These are phyloP conservation scores for Pyrenopolyporus hunteri DNA, from an alignment of 495 filamentous ascomycete genomes.

Conservation along the genomic window DNA sequence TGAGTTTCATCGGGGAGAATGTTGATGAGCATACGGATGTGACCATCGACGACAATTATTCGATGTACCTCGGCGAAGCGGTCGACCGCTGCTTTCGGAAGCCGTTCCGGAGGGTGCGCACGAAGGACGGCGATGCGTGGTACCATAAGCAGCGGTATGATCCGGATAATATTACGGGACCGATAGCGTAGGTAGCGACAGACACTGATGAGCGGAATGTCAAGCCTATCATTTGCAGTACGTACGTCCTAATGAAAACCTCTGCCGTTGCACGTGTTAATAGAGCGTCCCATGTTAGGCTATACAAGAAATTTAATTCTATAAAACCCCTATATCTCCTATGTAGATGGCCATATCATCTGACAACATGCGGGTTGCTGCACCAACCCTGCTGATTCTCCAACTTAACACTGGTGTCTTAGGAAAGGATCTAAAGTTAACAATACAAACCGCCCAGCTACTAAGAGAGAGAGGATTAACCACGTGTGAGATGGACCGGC, in stretches of 20 bases:
- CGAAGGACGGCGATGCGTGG: constrained; percentile 10
- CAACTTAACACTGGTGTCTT: neutral
- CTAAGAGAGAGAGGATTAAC: no score
- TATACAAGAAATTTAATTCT: no score
- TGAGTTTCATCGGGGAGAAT: constrained; percentile 14
- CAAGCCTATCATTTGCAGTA: neutral
- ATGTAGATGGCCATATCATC: neutral
- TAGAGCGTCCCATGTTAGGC: no score
- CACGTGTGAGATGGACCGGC: no score
- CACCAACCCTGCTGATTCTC: neutral
- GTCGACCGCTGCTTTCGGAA: constrained; percentile 17
- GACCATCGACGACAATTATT: constrained; percentile 22
- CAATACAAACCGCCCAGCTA: neutral
- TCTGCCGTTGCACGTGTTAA: no score
- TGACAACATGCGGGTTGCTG: neutral
- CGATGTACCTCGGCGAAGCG: constrained; percentile 18
- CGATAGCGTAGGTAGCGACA: neutral
- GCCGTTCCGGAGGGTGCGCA: constrained; percentile 15
- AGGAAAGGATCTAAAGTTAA: neutral
- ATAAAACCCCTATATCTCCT: no score
- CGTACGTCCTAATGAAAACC: neutral
- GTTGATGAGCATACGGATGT: constrained; percentile 17
- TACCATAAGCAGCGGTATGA: constrained; percentile 16
- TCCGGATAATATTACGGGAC: constrained; percentile 20
- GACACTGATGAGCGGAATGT: neutral